Evolutionary conservation across 1,284 basidiomycete genomes (phyloP).

Genomic region (Irpex lacteus): DNA sequence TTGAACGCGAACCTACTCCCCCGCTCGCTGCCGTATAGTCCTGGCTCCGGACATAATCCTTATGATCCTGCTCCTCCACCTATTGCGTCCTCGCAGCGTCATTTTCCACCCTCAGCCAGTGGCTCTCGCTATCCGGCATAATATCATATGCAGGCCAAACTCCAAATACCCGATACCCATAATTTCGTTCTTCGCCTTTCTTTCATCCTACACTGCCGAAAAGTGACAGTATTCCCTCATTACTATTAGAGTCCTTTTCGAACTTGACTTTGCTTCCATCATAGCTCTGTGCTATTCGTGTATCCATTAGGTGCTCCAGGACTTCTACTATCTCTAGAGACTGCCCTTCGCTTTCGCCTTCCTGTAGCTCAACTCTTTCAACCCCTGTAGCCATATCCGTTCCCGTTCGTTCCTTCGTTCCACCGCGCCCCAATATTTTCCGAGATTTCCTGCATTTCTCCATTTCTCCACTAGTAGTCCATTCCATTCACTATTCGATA

Average conservation of each 20-base stretch:
- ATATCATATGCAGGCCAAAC: not conserved
- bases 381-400: not conserved
- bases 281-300: not conserved
- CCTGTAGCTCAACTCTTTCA: not conserved
- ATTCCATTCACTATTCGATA: too few relatives aligned
- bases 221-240: not conserved
- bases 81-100: slow-evolving; percentile 24
- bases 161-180: not conserved
- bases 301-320: not conserved
- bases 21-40: slow-evolving; percentile 14
- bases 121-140: not conserved
- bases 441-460: not conserved
- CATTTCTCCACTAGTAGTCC: not conserved
- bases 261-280: not conserved
- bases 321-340: not conserved
- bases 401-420: not conserved
- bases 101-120: slow-evolving; percentile 14
- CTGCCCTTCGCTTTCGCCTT: not conserved
- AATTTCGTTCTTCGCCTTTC: not conserved
- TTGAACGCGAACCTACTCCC: slow-evolving; percentile 15
- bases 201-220: too few relatives aligned
- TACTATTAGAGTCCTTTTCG: not conserved
- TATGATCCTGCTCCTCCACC: slow-evolving; percentile 23
- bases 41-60: slow-evolving; percentile 13
- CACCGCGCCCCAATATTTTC: not conserved